phyloP scores from a whole-genome alignment of 495 filamentous ascomycete genomes.

The Aspergillus egyptiacus region DNA sequence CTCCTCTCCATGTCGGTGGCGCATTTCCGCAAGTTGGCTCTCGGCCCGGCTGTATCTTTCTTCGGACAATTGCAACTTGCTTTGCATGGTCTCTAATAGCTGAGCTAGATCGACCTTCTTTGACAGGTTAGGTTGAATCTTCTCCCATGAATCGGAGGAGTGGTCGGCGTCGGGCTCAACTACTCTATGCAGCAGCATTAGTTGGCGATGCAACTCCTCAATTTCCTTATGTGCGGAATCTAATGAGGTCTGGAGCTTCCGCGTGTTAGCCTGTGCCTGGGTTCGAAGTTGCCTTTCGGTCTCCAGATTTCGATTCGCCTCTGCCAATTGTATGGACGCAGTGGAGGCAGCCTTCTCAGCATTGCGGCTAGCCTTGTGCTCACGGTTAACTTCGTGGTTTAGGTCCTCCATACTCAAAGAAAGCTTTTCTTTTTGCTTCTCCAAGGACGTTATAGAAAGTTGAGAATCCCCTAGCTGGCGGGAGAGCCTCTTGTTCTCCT shows the following conservation, averaged over 20 bases:
- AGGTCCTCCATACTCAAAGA: conserved; percentile 84
- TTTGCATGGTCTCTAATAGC: conserved; percentile 81
- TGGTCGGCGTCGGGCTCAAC: conserved; percentile 73
- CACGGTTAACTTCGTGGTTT: conserved; percentile 85
- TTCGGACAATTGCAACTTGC: conserved; percentile 77
- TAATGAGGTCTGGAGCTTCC: conserved; percentile 69
- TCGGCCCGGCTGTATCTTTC: conserved; percentile 81
- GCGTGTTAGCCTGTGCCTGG: conserved; percentile 81
- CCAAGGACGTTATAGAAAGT: conserved; percentile 73
- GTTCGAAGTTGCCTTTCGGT: conserved; percentile 79
- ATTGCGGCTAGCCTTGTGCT: conserved; percentile 84
- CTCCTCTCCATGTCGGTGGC: conserved; percentile 64
- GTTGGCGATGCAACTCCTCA: conserved; percentile 67
- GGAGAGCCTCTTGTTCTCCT: conserved; percentile 71
- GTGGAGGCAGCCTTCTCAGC: conserved; percentile 89
- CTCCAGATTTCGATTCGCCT: conserved; percentile 82
- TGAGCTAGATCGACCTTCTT: conserved; percentile 77
- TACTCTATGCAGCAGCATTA: conserved; percentile 75
- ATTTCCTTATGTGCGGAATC: conserved; percentile 75
- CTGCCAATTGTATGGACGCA: conserved; percentile 74
- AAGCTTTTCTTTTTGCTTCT: conserved; percentile 96
- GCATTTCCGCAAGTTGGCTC: conserved; percentile 72
- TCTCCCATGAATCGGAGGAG: conserved; percentile 54
- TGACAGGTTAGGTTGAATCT: conserved; percentile 50
- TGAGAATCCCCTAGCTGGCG: conserved; percentile 87